phyloP scores from a whole-genome alignment of 139 green algal genomes.

The Haematococcus sp. region DNA sequence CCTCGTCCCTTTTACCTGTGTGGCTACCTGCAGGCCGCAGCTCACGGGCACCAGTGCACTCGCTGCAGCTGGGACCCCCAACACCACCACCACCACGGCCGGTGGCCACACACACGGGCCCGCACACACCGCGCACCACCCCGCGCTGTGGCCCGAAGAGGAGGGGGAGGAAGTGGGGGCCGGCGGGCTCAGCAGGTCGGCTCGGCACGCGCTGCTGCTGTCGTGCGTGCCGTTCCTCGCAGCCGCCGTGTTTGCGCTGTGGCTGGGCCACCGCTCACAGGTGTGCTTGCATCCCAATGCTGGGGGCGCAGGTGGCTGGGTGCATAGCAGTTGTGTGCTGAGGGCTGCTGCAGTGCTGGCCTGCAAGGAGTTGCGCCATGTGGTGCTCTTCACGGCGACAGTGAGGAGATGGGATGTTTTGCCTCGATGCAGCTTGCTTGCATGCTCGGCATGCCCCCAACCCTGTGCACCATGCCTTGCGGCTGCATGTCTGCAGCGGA shows the following conservation, averaged over 20 bases:
- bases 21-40: not conserved
- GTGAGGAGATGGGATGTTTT: too few relatives aligned
- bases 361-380: too few relatives aligned
- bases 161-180: not conserved
- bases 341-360: too few relatives aligned
- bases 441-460: too few relatives aligned
- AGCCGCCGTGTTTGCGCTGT: constrained; percentile 23
- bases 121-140: too few relatives aligned
- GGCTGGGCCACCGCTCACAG: constrained; percentile 27
- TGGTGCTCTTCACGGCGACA: too few relatives aligned
- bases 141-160: not conserved
- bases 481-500: constrained; percentile 12
- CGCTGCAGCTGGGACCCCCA: not conserved
- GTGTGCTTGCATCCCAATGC: too few relatives aligned
- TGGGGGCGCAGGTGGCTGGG: too few relatives aligned
- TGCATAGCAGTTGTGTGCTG: too few relatives aligned
- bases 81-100: not conserved
- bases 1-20: too few relatives aligned
- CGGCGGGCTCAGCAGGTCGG: not conserved
- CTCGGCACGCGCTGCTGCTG: constrained; percentile 27
- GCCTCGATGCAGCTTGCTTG: too few relatives aligned
- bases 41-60: constrained; percentile 5
- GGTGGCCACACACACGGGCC: not conserved
- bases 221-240: constrained; percentile 31
- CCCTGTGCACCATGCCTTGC: too few relatives aligned